Evolutionary conservation across 1,284 basidiomycete genomes (phyloP).

Genomic region (Austroboletus novae-zelandiae): DNA sequence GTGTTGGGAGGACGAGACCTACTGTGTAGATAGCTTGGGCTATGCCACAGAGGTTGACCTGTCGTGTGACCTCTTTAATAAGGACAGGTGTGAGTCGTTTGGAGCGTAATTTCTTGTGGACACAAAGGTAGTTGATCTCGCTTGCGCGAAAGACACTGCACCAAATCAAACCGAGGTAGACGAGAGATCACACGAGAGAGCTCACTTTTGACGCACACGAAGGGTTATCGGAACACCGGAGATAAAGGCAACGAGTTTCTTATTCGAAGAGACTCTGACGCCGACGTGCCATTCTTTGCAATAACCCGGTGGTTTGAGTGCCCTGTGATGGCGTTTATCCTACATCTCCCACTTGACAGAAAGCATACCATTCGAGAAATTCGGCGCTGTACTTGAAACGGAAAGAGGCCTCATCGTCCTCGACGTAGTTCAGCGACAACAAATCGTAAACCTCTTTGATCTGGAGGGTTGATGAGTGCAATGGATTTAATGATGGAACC

Average conservation of each 20-base stretch:
- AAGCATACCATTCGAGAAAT: conserved; percentile 84
- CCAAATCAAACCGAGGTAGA: conserved; percentile 3
- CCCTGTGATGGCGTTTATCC: conserved; percentile 54
- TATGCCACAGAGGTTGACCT: conserved; percentile 84
- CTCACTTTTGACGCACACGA: conserved; percentile 78
- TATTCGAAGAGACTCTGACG: conserved; percentile 85
- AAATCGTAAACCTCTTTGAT: conserved; percentile 92
- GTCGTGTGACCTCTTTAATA: conserved; percentile 97
- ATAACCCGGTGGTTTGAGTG: conserved; percentile 92
- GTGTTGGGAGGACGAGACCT: conserved; percentile 88
- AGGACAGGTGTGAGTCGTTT: conserved; percentile 95
- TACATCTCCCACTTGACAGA: neutral
- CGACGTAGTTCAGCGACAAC: conserved; percentile 92
- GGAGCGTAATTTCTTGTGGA: conserved; percentile 96
- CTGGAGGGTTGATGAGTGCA: conserved; percentile 39
- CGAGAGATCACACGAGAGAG: neutral
- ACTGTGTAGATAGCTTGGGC: conserved; percentile 99
- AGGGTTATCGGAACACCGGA: conserved; percentile 89
- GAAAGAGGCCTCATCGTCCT: conserved; percentile 95
- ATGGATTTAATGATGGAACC: neutral
- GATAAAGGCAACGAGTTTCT: conserved; percentile 98
- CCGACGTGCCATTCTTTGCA: conserved; percentile 94
- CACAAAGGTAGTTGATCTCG: conserved; percentile 98
- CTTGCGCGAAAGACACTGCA: conserved; percentile 67
- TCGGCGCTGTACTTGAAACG: conserved; percentile 96